Conservation (phyloP, 1,284 basidiomycete species). For the Volvariella surrecta region DNA sequence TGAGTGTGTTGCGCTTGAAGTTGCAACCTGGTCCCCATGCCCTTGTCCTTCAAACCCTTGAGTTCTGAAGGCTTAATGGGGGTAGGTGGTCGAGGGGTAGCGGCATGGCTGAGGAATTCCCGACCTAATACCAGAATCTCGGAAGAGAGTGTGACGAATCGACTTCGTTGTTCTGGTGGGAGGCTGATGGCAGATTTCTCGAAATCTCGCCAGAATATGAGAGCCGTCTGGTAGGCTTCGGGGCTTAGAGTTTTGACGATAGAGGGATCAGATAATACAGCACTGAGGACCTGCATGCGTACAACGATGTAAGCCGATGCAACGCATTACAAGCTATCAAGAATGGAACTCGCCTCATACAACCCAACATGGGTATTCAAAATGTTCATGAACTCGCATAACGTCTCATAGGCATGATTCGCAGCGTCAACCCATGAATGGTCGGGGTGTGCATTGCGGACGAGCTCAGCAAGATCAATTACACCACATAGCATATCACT, state of each 20-base stretch:
- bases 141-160: conserved; percentile 88
- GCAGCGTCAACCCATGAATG: conserved; percentile 75
- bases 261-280: conserved; percentile 53
- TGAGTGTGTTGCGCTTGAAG: conserved; percentile 69
- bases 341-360: conserved; percentile 61
- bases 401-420: conserved; percentile 82
- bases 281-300: conserved; percentile 46
- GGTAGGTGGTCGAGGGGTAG: conserved; percentile 52
- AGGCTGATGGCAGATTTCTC: conserved; percentile 95
- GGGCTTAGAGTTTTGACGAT: conserved; percentile 53
- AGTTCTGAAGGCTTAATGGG: conserved; percentile 60
- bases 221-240: conserved; percentile 76
- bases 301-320: neutral
- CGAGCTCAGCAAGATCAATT: conserved; percentile 92
- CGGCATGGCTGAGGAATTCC: conserved; percentile 69
- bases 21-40: conserved; percentile 59
- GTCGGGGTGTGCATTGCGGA: conserved; percentile 92
- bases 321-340: conserved; percentile 5
- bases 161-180: conserved; percentile 65
- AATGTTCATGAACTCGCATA: conserved; percentile 97
- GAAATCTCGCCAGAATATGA: conserved; percentile 95
- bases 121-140: conserved; percentile 87
- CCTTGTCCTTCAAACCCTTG: conserved; percentile 58
- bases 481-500: conserved; percentile 95
- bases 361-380: conserved; percentile 93